These are phyloP conservation scores for Astrocystis sublimbata DNA, from an alignment of 495 filamentous ascomycete genomes.

Conservation along the genomic window DNA sequence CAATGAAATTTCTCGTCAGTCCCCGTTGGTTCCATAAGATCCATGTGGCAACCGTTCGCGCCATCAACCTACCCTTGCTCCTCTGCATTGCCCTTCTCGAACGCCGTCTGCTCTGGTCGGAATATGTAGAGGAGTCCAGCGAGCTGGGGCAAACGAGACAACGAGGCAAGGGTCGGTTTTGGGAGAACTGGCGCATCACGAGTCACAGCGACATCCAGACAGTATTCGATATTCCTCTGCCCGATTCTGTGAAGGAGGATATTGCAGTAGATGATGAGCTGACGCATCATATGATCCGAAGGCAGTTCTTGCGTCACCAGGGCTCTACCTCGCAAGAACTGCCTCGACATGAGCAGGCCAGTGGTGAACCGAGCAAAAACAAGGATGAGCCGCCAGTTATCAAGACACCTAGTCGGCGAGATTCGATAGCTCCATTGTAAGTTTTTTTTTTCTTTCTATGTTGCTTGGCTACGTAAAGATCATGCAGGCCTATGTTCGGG, in stretches of 20 bases:
- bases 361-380: slow-evolving; percentile 16
- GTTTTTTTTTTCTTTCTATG: background rate
- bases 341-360: slow-evolving; percentile 20
- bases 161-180: slow-evolving; percentile 36
- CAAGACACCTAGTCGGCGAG: slow-evolving; percentile 40
- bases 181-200: slow-evolving; percentile 52
- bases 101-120: slow-evolving; percentile 49
- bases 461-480: background rate
- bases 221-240: slow-evolving; percentile 68
- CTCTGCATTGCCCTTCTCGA: slow-evolving; percentile 61
- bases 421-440: slow-evolving; percentile 47
- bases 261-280: slow-evolving; percentile 57
- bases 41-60: slow-evolving; percentile 64
- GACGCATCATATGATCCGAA: slow-evolving; percentile 50
- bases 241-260: slow-evolving; percentile 55
- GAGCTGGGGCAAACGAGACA: slow-evolving; percentile 26
- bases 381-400: background rate
- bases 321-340: slow-evolving; percentile 28
- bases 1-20: slow-evolving; percentile 63
- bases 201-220: slow-evolving; percentile 66
- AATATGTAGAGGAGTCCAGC: slow-evolving; percentile 24
- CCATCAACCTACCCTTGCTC: slow-evolving; percentile 65
- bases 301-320: slow-evolving; percentile 45
- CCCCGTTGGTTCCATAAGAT: slow-evolving; percentile 79
- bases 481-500: background rate